phyloP scores from a whole-genome alignment of 192 early-diverging fungal species.

The Phycomyces nitens region DNA sequence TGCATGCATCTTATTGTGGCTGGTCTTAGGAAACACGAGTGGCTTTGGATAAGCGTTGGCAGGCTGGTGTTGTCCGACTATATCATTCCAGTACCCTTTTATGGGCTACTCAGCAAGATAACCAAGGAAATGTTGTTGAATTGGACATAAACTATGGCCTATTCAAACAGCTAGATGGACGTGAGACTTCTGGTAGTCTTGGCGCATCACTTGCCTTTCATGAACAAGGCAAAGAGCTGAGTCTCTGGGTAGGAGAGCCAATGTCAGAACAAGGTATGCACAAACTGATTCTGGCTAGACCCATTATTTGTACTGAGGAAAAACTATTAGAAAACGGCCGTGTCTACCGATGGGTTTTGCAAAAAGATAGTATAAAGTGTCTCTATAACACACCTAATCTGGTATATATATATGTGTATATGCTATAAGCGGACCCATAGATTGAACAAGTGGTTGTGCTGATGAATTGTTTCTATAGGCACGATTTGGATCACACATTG shows the following conservation, averaged over 20 bases:
- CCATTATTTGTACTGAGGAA: neutral
- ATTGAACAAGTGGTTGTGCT: too few relatives aligned
- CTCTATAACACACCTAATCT: neutral
- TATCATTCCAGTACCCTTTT: constrained; percentile 9
- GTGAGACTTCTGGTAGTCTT: constrained; percentile 27
- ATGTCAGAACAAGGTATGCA: constrained; percentile 27
- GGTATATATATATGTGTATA: neutral
- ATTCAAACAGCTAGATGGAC: constrained; percentile 10
- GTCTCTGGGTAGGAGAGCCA: constrained; percentile 38
- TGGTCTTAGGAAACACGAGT: constrained; percentile 10
- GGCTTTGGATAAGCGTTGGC: constrained; percentile 27
- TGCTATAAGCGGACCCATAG: too few relatives aligned
- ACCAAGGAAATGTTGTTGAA: constrained; percentile 6
- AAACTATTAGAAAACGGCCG: neutral
- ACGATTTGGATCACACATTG: constrained; percentile 25
- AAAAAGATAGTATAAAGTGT: neutral
- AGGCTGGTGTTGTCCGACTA: constrained; percentile 36
- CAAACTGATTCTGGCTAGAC: neutral
- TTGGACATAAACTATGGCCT: constrained; percentile 9
- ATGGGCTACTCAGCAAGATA: neutral
- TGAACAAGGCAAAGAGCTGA: neutral
- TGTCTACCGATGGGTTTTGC: neutral
- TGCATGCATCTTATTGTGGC: too few relatives aligned
- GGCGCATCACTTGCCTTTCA: constrained; percentile 17
- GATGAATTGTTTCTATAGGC: constrained; percentile 4